Base-by-base conservation (phyloP, 805 yeast species). In the Myxozyma monticola region DNA sequence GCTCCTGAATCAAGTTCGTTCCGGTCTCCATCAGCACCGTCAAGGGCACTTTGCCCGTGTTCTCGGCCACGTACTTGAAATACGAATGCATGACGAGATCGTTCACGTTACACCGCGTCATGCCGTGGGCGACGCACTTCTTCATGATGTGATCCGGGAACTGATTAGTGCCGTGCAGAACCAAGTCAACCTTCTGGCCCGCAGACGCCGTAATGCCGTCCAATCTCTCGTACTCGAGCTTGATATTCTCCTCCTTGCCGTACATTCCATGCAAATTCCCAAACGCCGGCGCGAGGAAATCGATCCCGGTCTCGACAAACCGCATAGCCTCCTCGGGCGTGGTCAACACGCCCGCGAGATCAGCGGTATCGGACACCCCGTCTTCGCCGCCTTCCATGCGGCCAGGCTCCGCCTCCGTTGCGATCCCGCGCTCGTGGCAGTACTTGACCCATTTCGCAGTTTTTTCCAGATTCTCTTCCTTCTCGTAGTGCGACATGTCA, bases 301-400 rank as follows among this genome's bases (percentile, higher is more conserved):
- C 49, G 20, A 44, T 44, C 1, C 51, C 51, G 9, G 49, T 45
- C 15, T 24, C 30, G n/a, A 44, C 29, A 45, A 45, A 45, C 31
- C 22, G 10, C 17, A 20, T 4, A 7, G 50, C 50, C 17, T 43
- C 49, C 31, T 45, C 49, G 8, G 49, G 49, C 9, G 49, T 45
- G 8, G 49, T 45, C 39, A 45, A 22, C 20, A 45, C 18, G 22
- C 51, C 49, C 33, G 26, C 49, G 37, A 45, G 25, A 28, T 45
- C 1, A 7, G 8, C 49, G n/a, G 49, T 41, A 18, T 41, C 37
- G 20, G 22, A 22, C 5, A 45, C 48, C 9, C 49, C 49, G 39
- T 45, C 49, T 25, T 45, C 49, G 33, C 50, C 49, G 36, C 49
- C 49, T 22, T 45, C 49, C 36, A 45, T 45, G 14, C 49, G 37